These are phyloP conservation scores for Globisporangium paddicum DNA, from an alignment of 352 stramenopile species.

Conservation along the genomic window DNA sequence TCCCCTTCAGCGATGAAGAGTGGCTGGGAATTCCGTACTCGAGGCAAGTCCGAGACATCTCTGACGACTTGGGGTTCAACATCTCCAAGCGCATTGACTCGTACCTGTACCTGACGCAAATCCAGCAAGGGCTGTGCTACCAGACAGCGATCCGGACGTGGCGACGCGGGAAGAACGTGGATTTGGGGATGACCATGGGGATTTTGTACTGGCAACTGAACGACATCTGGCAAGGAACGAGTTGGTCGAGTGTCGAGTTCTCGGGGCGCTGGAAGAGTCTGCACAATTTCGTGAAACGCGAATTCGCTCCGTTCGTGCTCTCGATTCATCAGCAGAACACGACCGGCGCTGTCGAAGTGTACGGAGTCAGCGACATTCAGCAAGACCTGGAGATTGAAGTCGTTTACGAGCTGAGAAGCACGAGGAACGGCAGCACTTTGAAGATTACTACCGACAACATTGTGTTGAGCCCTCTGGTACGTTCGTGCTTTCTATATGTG, in stretches of 20 bases:
- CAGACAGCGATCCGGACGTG: conserved; percentile 68
- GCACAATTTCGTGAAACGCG: conserved; percentile 65
- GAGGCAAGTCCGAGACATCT: conserved; percentile 8
- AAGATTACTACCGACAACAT: conserved; percentile 28
- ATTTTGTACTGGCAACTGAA: conserved; percentile 89
- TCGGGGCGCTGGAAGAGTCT: conserved; percentile 77
- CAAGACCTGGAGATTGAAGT: conserved; percentile 27
- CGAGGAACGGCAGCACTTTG: conserved; percentile 34
- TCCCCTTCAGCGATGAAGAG: conserved; percentile 51
- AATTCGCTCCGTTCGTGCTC: conserved; percentile 67
- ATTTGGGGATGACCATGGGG: conserved; percentile 60
- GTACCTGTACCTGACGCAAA: conserved; percentile 72
- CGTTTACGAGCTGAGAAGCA: conserved; percentile 39
- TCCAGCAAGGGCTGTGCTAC: conserved; percentile 79
- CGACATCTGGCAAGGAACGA: conserved; percentile 85
- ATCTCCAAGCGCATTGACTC: conserved; percentile 42
- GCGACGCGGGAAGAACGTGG: conserved; percentile 50
- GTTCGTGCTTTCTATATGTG: conserved; percentile 2
- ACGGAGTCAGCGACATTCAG: conserved; percentile 47
- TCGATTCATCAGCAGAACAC: conserved; percentile 27
- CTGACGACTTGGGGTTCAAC: conserved; percentile 30
- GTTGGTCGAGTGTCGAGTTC: conserved; percentile 85
- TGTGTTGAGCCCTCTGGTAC: conserved; percentile 30
- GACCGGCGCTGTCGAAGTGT: conserved; percentile 24
- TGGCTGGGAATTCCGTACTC: conserved; percentile 33